These are phyloP conservation scores for Coemansia sp. DNA, from an alignment of 192 early-diverging fungal genomes.

Conservation along the genomic window DNA sequence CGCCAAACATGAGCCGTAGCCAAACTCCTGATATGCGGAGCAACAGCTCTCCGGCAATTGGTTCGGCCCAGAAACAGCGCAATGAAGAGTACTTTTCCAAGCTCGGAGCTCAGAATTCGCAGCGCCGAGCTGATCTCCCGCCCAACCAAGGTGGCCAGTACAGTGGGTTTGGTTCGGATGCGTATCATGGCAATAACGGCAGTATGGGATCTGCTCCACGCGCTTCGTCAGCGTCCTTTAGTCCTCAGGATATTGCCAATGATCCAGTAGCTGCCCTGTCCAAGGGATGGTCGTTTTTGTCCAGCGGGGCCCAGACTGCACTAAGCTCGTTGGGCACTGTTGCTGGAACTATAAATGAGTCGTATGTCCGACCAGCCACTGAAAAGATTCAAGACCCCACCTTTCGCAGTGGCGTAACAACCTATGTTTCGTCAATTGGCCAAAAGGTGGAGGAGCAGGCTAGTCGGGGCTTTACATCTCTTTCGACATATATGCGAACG, in stretches of 20 bases:
- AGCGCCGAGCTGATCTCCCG: constrained; percentile 61
- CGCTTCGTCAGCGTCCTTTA: constrained; percentile 24
- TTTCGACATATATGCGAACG: constrained; percentile 35
- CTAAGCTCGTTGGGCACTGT: constrained; percentile 42
- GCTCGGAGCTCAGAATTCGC: constrained; percentile 61
- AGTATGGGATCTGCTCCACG: neutral
- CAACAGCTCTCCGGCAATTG: constrained; percentile 7
- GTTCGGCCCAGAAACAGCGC: constrained; percentile 56
- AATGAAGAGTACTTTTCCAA: constrained; percentile 81
- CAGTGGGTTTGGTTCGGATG: constrained; percentile 65
- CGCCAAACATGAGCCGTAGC: constrained; percentile 22
- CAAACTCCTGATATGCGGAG: constrained; percentile 31
- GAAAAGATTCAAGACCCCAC: constrained; percentile 65
- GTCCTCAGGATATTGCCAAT: constrained; percentile 61
- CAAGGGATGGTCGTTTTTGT: constrained; percentile 68
- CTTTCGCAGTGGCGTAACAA: constrained; percentile 61
- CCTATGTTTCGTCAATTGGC: constrained; percentile 62
- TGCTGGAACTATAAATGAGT: constrained; percentile 60
- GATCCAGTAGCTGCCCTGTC: constrained; percentile 66
- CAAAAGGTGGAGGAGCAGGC: constrained; percentile 37
- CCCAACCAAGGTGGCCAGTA: constrained; percentile 79
- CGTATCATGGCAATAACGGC: neutral
- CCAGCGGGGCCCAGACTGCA: constrained; percentile 55
- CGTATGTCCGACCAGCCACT: constrained; percentile 64
- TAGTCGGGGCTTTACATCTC: constrained; percentile 34